Evolutionary conservation across 176 grass and related monocot species (phyloP), one percentile per base, ranked within the genome.

Genomic region (Musa acuminata): DNA sequence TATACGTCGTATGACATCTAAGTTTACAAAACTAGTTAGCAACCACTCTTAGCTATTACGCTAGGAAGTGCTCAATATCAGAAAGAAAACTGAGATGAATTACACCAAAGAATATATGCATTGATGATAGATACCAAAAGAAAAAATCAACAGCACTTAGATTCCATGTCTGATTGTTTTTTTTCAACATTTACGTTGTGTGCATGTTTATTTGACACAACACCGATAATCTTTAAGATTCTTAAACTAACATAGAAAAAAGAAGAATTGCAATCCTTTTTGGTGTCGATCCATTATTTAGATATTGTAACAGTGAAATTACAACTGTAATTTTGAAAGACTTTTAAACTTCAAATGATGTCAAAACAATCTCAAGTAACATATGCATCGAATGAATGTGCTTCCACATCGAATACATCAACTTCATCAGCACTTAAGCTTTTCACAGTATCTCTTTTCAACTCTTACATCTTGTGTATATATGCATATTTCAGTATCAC

Each of bases 1-100:
- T 70, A 93, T 92, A 74, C 93, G 84, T 64, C 93, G 90, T 73
- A 92, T 83, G 65, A 90, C 93, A 85, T 97, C 93, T 97, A 79
- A 52, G 86, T 76, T 55, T 20, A 50, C 53, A 92, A 64, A 52
- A 87, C 25, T 70, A 72, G 76, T 80, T 80, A 67, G 69, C 78
- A 57, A 55, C 49, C 60, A 55, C 72, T 60, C 9, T 1, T 62
- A 73, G 26, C 23, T 54, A 67, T 27, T 49, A 69, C 23, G 13
- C 13, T 69, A 69, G 25, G 14, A 69, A 53, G 16, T 71, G 21
- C 11, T 12, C 51, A 57, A 35, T 27, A 26, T 55, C 13, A 74
- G 25, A 74, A 20, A 50, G 8, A 50, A 50, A 50, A n/a, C 13
- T n/a, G 51, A 11, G 51, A 60, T 20, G 11, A n/a, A 70, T 50